Evolutionary conservation across 2,329 filamentous ascomycete species (phyloP).

Genomic region (Malbranchea cinnamomea): DNA sequence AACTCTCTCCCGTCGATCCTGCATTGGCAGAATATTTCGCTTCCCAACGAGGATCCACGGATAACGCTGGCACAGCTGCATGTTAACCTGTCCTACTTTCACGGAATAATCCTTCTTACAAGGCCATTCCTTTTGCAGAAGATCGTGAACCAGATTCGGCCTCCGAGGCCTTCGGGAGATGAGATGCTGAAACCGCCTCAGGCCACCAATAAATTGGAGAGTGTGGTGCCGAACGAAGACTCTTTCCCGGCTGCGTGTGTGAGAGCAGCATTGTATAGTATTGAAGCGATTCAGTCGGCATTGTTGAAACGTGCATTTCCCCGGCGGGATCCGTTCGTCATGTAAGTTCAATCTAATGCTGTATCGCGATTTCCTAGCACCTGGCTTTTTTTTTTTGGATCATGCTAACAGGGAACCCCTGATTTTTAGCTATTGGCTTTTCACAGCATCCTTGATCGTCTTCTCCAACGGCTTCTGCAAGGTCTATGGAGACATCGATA

Average conservation of each 20-base stretch:
- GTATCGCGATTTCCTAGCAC: conserved; percentile 2
- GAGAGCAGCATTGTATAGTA: conserved; percentile 35
- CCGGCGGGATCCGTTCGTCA: conserved; percentile 40
- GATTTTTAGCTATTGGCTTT: conserved; percentile 38
- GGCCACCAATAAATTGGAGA: conserved; percentile 1
- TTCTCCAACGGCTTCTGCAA: conserved; percentile 42
- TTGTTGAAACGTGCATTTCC: conserved; percentile 33
- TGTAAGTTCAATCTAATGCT: too few relatives aligned
- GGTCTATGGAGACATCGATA: conserved; percentile 34
- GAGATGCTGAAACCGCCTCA: conserved; percentile 6
- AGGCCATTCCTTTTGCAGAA: conserved; percentile 37
- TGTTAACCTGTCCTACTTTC: conserved; percentile 45
- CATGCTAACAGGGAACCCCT: too few relatives aligned
- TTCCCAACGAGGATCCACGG: conserved; percentile 26
- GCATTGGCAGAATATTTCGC: conserved; percentile 36
- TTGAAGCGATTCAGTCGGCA: conserved; percentile 34
- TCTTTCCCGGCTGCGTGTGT: conserved; percentile 37
- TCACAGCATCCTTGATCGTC: conserved; percentile 39
- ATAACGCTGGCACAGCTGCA: conserved; percentile 47
- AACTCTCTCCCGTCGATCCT: conserved; percentile 34
- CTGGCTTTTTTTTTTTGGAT: neutral
- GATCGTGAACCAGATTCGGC: conserved; percentile 6
- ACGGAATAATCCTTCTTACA: conserved; percentile 48
- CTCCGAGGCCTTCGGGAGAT: neutral
- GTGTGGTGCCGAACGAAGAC: conserved; percentile 5